These are phyloP conservation scores for Saccharomyces hybrid DNA, from an alignment of 1,139 yeast genomes.

Conservation along the genomic window DNA sequence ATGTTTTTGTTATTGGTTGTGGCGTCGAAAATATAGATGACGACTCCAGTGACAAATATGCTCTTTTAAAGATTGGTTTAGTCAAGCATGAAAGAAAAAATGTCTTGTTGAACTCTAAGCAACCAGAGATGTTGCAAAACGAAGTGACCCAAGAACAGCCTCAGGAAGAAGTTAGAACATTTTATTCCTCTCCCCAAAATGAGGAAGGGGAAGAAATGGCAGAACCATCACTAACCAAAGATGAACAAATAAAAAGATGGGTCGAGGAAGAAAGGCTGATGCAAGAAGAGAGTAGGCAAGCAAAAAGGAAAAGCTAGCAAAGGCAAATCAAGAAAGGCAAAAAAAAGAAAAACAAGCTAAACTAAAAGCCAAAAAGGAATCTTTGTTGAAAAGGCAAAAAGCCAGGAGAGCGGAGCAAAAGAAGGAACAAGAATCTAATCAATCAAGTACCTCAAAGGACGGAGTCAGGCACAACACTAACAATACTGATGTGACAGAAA, in stretches of 20 bases:
- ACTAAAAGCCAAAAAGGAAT: background rate
- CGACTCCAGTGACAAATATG: slow-evolving; percentile 8
- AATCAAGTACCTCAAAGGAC: background rate
- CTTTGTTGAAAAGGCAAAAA: background rate
- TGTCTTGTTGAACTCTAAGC: too few relatives aligned
- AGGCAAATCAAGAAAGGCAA: slow-evolving; percentile 6
- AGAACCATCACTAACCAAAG: background rate
- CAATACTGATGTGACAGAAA: background rate
- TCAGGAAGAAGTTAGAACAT: background rate
- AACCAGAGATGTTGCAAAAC: background rate
- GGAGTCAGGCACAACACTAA: background rate
- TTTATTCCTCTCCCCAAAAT: background rate
- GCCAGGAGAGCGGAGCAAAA: background rate
- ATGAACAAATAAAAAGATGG: slow-evolving; percentile 1
- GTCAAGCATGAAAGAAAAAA: slow-evolving; percentile 7
- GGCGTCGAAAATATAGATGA: slow-evolving; percentile 15
- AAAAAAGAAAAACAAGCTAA: slow-evolving; percentile 4
- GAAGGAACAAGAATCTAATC: background rate
- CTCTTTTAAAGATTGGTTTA: slow-evolving; percentile 17
- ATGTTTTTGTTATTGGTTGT: slow-evolving; percentile 20
- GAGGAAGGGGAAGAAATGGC: background rate
- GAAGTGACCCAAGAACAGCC: slow-evolving; percentile 3
- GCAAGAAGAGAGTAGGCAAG: slow-evolving; percentile 1
- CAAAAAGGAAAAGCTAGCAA: slow-evolving; percentile 1
- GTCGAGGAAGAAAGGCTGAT: slow-evolving; percentile 4